A percentile compares a stretch with the other conserved stretches of the same genome.
Conservation (phyloP, 805 yeast species). For the Yarrowia sp. region DNA sequence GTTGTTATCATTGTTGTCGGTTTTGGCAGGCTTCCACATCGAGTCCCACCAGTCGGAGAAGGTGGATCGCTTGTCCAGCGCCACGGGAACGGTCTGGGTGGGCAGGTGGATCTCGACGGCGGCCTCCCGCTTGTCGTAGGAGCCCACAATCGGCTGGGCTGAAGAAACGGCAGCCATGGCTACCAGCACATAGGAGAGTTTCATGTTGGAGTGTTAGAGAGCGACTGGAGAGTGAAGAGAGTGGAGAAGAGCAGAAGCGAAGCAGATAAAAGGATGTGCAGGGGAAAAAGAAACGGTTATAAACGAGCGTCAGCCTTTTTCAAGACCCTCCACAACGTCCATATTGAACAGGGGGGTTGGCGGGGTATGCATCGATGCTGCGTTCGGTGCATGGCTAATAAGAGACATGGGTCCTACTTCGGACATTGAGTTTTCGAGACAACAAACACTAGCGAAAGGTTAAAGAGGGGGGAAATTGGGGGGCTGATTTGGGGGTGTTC, state of each 20-base stretch:
- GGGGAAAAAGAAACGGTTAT: not conserved
- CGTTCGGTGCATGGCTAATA: not conserved
- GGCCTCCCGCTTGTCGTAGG: not conserved
- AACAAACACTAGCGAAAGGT: too few relatives aligned
- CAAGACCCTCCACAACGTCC: not conserved
- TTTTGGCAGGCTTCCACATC: not conserved
- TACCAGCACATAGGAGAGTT: not conserved
- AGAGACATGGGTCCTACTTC: too few relatives aligned
- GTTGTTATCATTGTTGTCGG: not conserved
- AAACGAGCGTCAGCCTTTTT: too few relatives aligned
- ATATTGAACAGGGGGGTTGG: constrained; percentile 1
- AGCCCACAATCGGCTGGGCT: not conserved
- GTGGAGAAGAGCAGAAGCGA: too few relatives aligned
- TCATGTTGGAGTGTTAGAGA: not conserved
- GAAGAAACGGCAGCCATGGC: not conserved
- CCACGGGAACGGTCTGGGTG: too few relatives aligned
- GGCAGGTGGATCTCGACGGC: too few relatives aligned
- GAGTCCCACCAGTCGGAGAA: constrained; percentile 12
- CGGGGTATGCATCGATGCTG: constrained; percentile 3
- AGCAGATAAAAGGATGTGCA: not conserved
- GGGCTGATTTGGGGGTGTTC: too few relatives aligned
- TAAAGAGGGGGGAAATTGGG: too few relatives aligned
- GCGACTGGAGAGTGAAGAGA: too few relatives aligned
- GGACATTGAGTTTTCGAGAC: too few relatives aligned
- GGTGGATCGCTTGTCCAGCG: not conserved